Base-by-base conservation (phyloP, 192 early-diverging fungal genomes). In the Backusella morwellensis region DNA sequence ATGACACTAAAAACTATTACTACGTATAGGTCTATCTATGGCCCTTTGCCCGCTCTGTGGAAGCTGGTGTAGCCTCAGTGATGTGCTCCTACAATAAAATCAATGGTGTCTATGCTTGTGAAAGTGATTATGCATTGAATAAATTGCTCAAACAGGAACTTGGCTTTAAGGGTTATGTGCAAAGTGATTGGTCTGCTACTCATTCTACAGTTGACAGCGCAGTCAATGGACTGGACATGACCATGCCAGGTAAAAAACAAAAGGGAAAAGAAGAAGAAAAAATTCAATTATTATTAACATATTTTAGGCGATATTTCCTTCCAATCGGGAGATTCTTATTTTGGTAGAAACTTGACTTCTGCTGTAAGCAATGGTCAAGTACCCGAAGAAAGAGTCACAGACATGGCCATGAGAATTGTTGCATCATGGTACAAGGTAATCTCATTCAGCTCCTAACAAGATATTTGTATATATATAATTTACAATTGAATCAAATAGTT, bases 71-170 rank as follows among this genome's bases (percentile, higher is more conserved):
- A 8, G 88, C 78, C 40, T 81, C 90, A 26, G 73, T 92, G 42
- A 92, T 92, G 91, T 90, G 91, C 66, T 26, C 82, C 4, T 92
- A 92, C 82, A 92, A 92, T 75, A 68, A 72, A 35, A 26, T 93
- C n/a, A 90, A 92, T 72, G 78, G 77, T 29, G 77, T 79, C 21
- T 85, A 88, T 29, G 84, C 90, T 4, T 92, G 91, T 79, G 83
- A 90, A 75, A 86, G 85, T 77, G 63, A 82, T n/a, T 41, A 78
- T 15, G 29, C 81, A 40, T 69, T 92, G 42, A 85, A 88, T 23
- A 47, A 72, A 34, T 35, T 89, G 34, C 70, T 92, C 66, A 93
- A 84, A 38, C 66, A 70, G 4, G 84, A 92, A 70, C 74, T 92
- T 35, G 84, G 79, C 4, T 92, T 93, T 78, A 50, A 73, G 14